A percentile compares a stretch with the other conserved stretches of the same genome.
Conservation (phyloP, 2,329 filamentous ascomycete species). For the Colletotrichum spaethianum region DNA sequence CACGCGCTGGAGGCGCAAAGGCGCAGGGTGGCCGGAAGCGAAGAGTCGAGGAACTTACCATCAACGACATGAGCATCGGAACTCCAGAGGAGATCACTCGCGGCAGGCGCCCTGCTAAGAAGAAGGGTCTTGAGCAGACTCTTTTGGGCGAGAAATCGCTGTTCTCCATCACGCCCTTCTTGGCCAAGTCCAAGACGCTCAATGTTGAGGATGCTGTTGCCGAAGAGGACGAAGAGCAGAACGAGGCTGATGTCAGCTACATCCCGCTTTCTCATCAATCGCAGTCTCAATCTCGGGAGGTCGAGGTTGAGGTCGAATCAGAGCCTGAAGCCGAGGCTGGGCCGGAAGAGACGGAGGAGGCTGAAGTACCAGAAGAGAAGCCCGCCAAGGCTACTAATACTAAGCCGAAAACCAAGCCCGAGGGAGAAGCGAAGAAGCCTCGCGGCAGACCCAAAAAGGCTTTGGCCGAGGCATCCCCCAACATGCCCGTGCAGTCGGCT, state of each 20-base stretch:
- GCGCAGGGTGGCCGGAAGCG: constrained; percentile 61
- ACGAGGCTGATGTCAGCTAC: constrained; percentile 39
- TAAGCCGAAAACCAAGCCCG: constrained; percentile 44
- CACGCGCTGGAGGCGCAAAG: constrained; percentile 17
- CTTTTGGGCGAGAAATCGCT: constrained; percentile 87
- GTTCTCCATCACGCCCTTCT: constrained; percentile 94
- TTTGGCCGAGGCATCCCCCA: constrained; percentile 61
- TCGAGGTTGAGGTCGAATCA: constrained; percentile 27
- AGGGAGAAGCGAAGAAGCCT: constrained; percentile 50
- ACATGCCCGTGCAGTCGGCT: constrained; percentile 52
- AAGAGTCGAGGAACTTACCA: constrained; percentile 59
- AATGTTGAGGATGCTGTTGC: constrained; percentile 55
- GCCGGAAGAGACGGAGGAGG: constrained; percentile 25
- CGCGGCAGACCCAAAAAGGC: constrained; percentile 64
- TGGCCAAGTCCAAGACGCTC: constrained; percentile 78
- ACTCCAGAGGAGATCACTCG: constrained; percentile 60
- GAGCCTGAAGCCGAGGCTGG: neutral
- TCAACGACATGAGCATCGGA: constrained; percentile 62
- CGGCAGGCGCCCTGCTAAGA: constrained; percentile 65
- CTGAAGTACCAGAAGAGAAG: constrained; percentile 37
- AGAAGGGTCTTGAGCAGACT: constrained; percentile 69
- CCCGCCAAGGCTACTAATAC: constrained; percentile 43
- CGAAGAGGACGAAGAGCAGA: constrained; percentile 50
- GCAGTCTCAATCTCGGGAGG: constrained; percentile 22
- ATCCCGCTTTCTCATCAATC: constrained; percentile 34